Evolutionary conservation across 345 rosid genomes (phyloP).

Genomic region (Lepidium africanum): DNA sequence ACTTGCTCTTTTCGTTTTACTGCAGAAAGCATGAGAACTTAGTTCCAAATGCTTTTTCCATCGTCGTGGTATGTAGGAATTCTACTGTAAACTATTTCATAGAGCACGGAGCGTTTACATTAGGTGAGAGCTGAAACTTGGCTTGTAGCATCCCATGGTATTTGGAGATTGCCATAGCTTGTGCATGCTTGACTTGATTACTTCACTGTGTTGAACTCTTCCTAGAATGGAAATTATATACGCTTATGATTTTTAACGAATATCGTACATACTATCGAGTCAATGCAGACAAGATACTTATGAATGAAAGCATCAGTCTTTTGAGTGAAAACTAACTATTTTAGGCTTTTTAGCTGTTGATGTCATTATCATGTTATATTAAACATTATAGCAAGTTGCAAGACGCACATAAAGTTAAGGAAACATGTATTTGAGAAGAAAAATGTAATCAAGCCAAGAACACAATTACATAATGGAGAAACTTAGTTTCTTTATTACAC

Average conservation of each 20-base stretch:
- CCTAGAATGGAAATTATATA: neutral
- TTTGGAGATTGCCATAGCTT: neutral
- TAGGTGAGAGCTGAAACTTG: neutral
- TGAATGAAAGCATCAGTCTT: neutral
- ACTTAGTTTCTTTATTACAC: conserved; percentile 1
- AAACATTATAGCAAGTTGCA: neutral
- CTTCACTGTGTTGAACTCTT: neutral
- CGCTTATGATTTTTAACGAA: neutral
- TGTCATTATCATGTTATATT: neutral
- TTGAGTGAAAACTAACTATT: neutral
- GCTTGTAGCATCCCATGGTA: neutral
- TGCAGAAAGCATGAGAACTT: conserved; percentile 50
- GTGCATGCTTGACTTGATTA: neutral
- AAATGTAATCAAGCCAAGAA: neutral
- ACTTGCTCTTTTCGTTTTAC: neutral
- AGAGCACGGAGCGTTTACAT: neutral
- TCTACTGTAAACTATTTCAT: neutral
- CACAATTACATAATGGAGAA: neutral
- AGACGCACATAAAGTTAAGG: neutral
- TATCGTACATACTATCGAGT: neutral
- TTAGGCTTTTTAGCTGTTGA: neutral
- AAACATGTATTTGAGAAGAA: neutral
- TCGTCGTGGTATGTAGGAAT: neutral
- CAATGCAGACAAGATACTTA: neutral
- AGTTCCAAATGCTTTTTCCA: neutral